These are phyloP conservation scores for Vaucheria bursata DNA, from an alignment of 352 stramenopile species.

Conservation along the genomic window DNA sequence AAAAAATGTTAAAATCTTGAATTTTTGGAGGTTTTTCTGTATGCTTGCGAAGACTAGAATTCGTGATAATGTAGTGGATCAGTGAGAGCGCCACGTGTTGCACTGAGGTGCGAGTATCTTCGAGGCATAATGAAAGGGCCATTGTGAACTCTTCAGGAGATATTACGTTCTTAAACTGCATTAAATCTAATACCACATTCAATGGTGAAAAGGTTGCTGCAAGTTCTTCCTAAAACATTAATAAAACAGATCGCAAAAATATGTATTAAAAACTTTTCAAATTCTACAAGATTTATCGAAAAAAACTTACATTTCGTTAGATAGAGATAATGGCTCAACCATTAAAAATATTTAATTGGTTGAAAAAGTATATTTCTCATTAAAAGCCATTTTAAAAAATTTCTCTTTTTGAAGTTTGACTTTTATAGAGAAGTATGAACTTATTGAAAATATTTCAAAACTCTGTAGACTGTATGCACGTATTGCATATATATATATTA, in stretches of 20 bases:
- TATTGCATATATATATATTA: too few relatives aligned
- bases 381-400: too few relatives aligned
- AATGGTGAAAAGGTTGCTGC: constrained; percentile 29
- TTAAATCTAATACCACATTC: constrained; percentile 16
- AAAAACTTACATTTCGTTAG: too few relatives aligned
- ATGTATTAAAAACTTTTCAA: neutral
- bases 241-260: neutral
- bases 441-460: too few relatives aligned
- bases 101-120: constrained; percentile 27
- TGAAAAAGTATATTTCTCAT: too few relatives aligned
- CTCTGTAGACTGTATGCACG: too few relatives aligned
- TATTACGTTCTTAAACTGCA: constrained; percentile 16
- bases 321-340: too few relatives aligned
- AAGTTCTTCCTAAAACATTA: neutral
- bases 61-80: constrained; percentile 5
- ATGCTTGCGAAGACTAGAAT: neutral
- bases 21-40: neutral
- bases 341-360: too few relatives aligned
- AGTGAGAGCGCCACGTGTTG: constrained; percentile 22
- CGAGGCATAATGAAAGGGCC: constrained; percentile 26
- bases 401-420: too few relatives aligned
- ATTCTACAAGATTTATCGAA: neutral
- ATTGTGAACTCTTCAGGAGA: constrained; percentile 31
- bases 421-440: too few relatives aligned
- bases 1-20: constrained; percentile 18